Evolutionary conservation across 2,329 filamentous ascomycete genomes (phyloP).

Genomic region (Penicillium sp.): DNA sequence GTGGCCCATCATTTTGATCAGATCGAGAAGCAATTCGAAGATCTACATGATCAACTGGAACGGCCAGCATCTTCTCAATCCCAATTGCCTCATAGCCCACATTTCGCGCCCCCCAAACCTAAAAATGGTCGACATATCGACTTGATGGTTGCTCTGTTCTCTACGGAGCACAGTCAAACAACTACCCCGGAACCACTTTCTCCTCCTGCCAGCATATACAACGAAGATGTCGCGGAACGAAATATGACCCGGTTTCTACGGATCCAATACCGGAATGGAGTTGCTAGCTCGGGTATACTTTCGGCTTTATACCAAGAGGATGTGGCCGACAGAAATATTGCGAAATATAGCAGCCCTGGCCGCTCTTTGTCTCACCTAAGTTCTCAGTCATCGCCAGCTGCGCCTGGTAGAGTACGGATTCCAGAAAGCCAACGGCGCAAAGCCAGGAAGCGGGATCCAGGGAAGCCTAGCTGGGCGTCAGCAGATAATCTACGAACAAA

Average conservation of each 20-base stretch:
- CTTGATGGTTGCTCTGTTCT: conserved; percentile 41
- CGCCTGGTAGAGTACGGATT: conserved; percentile 21
- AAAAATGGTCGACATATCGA: conserved; percentile 40
- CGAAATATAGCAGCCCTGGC: conserved; percentile 23
- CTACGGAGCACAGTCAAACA: conserved; percentile 33
- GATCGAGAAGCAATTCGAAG: conserved; percentile 43
- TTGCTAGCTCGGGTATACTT: conserved; percentile 33
- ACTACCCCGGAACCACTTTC: conserved; percentile 23
- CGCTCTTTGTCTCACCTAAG: conserved; percentile 25
- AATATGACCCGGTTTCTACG: conserved; percentile 41
- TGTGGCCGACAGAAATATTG: conserved; percentile 44
- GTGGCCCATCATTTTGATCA: conserved; percentile 37
- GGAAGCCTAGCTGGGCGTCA: conserved; percentile 22
- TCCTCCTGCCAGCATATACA: conserved; percentile 40
- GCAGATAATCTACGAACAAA: conserved; percentile 27
- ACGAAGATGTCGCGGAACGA: conserved; percentile 47
- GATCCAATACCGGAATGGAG: conserved; percentile 27
- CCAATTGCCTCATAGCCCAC: conserved; percentile 26
- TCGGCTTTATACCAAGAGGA: conserved; percentile 44
- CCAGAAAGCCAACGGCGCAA: conserved; percentile 12
- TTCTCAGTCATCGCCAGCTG: conserved; percentile 21
- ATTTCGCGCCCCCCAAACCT: conserved; percentile 21
- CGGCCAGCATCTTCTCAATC: conserved; percentile 31
- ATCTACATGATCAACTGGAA: conserved; percentile 38
- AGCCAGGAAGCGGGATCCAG: conserved; percentile 10